These are phyloP conservation scores for Oenanthe javanica DNA, from an alignment of 140 eudicot species.

Conservation along the genomic window DNA sequence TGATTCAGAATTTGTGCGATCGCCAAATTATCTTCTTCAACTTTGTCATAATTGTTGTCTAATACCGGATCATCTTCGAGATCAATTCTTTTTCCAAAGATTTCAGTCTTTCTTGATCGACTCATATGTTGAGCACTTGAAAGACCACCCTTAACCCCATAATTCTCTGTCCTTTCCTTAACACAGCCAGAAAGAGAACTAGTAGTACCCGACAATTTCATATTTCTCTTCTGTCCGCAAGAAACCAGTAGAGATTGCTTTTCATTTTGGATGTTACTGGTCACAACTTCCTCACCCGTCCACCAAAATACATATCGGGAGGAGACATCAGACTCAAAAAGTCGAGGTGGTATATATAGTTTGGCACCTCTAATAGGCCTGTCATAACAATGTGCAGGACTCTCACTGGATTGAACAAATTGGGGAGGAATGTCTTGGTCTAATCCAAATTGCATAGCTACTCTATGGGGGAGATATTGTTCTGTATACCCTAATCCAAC, in stretches of 20 bases:
- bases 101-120: too few species aligned
- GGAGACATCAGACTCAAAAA: neutral
- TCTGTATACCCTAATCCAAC: constrained; percentile 28
- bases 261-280: neutral
- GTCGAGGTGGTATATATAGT: constrained; percentile 20
- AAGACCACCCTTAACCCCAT: neutral
- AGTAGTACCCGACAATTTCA: neutral
- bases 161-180: neutral
- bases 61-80: neutral
- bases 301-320: neutral
- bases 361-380: neutral
- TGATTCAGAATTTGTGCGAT: too few species aligned
- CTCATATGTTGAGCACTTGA: neutral
- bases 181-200: neutral
- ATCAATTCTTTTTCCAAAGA: too few species aligned
- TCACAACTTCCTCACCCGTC: neutral
- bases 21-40: neutral
- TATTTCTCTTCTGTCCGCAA: neutral
- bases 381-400: constrained; percentile 22
- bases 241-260: neutral
- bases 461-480: constrained; percentile 42
- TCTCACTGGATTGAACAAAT: too few species aligned
- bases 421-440: constrained; percentile 37
- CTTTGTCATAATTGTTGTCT: neutral
- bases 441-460: neutral